Evolutionary conservation across 2,329 filamentous ascomycete species (phyloP), one percentile per base, ranked within the genome.

Genomic region (Nemania serpens): DNA sequence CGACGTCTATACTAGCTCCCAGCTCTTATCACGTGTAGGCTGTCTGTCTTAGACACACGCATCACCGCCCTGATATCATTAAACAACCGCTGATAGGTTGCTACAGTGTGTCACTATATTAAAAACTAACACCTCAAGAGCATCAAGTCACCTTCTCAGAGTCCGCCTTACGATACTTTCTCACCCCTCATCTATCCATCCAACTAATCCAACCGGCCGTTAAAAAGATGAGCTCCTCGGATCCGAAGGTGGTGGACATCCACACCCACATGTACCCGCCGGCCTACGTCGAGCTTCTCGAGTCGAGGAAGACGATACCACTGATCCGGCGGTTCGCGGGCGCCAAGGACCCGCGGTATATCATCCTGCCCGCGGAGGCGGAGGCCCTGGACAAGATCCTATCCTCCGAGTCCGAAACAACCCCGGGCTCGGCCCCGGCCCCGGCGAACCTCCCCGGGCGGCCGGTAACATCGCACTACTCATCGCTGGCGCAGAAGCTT

Each of bases 391-490:
- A 81, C n/a, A 77, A 77, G 52, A 78, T 86, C 2, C 77, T 80
- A 53, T 79, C 84, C 29, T 55, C 61, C 12, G 50, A 22, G 33
- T 57, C 69, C n/a, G 45, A 47, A 15, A 50, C 64, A 17, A 39
- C 58, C 18, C 76, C 82, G 22, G 74, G 4, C 11, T 12, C 36
- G 15, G 36, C 36, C 11, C 11, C 64, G n/a, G 42, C 58, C 18
- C 76, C 82, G 20, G 74, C 81, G 18, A 85, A 82, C 46, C 83
- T 86, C 9, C 88, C 91, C 2, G 93, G 93, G 39, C 87, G 93
- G 3, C 93, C 93, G 3, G 86, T 97, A 45, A 94, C 92, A 20
- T 81, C 86, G 0, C 91, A 93, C 70, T 97, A 94, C 80, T 91
- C 88, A 64, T 91, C 91, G 46, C 88, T 96, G 59, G 78, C 81